Evolutionary conservation across 306 rosid genomes (phyloP), one percentile per base, ranked within the genome.

Genomic region (Cicer arietinum): DNA sequence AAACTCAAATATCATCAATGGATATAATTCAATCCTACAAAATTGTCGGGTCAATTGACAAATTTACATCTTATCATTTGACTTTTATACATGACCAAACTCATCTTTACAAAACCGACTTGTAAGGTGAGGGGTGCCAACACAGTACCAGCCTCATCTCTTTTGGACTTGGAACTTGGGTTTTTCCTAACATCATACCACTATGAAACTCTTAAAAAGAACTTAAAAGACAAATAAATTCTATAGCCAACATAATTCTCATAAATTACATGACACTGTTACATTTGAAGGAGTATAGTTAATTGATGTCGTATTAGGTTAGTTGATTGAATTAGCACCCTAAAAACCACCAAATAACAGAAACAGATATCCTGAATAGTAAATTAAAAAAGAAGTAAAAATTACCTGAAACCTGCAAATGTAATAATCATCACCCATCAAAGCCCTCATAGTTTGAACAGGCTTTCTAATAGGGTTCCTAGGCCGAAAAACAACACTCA

Each of bases 341-440:
- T 42, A 66, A 12, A 18, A 65, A 66, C 14, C 14, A 30, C 5
- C 25, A 8, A 30, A 30, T 4, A 9, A 67, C 3, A 67, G 0
- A 18, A 68, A 30, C 5, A 47, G 16, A 62, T 46, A 13, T 16
- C 18, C 8, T 6, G 1, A 18, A 42, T 16, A 10, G 16, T 59
- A 58, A 45, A 46, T 5, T 2, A 6, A 16, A 18, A 18, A 25
- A 17, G 42, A 18, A 14, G 10, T 4, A 35, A 3, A 54, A 35
- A 7, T 48, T 13, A 89, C 93, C 89, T 89, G 90, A 79, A 89
- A 89, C 84, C 90, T 89, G 81, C 93, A 89, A 5, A 89, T 62
- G 56, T 89, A 89, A 75, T 83, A 86, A 80, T 89, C 82, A 68
- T 89, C 89, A 3, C 93, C 93, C 50, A 83, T 12, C 22, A 77